Evolutionary conservation across 1,284 basidiomycete genomes (phyloP), one percentile per base, ranked within the genome.

Genomic region (Neolentinus lepideus): DNA sequence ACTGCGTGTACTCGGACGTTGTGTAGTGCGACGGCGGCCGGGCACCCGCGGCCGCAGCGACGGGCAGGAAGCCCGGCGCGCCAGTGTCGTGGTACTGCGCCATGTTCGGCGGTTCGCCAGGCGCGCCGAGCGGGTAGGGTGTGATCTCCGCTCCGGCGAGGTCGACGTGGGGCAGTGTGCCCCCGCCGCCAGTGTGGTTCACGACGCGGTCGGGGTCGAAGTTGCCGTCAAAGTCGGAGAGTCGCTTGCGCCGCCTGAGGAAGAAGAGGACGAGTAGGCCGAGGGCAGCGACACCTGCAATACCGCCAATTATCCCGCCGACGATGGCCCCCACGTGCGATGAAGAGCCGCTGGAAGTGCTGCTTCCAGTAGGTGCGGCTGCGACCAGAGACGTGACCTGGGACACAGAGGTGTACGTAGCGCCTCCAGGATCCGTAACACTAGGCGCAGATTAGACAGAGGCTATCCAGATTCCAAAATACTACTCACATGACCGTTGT

Each of bases 181-280:
- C 38, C 38, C 38, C 38, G 45, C 38, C 63, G 54, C 62, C 66
- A 4, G 60, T 56, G 14, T 64, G 62, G 26, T 63, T 60, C 11
- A 67, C 61, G 53, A 79, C 71, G 9, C 70, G 70, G 58, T 79
- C 77, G 0, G 77, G 78, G 47, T 79, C 77, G 58, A 79, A 79
- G 67, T 78, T 71, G 51, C 77, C 78, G 54, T 79, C 77, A 54
- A 79, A 79, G 29, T 79, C 77, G 59, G 71, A 67, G 22, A 60
- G 58, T 27, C 56, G 53, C 21, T 62, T 56, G 16, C 64, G 62
- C 24, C 63, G 61, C n/a, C 68, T 62, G 38, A 61, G 11, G 48
- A 64, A 54, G 51, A 60, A 59, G 45, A 64, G 57, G 19, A 61
- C 27, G 14, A 67, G 24, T 24, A 63, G 53, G 22, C 56, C 60